Evolutionary conservation across 768 basidiomycete species (phyloP).

Genomic region (Calocybe indica): DNA sequence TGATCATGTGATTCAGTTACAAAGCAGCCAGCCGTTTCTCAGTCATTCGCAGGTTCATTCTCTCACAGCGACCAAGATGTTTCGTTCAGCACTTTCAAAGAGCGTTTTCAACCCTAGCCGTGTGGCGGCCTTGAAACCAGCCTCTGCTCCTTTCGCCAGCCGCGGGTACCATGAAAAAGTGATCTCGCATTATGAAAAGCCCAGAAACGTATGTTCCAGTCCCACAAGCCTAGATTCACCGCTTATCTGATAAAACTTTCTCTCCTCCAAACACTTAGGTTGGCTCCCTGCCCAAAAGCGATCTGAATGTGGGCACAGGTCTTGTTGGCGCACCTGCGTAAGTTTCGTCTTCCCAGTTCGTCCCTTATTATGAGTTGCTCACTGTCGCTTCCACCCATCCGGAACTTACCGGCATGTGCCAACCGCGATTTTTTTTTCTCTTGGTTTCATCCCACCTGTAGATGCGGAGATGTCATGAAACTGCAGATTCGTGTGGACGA

Average conservation of each 20-base stretch:
- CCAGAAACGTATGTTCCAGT: constrained; percentile 77
- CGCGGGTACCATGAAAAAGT: constrained; percentile 95
- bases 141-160: constrained; percentile 44
- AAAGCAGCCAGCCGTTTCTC: constrained; percentile 9
- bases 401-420: constrained; percentile 5
- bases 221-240: constrained; percentile 2
- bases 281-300: constrained; percentile 90
- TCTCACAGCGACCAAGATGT: constrained; percentile 50
- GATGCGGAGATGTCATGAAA: constrained; percentile 99
- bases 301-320: constrained; percentile 91
- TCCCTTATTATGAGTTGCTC: constrained; percentile 23
- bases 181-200: constrained; percentile 95
- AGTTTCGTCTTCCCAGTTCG: constrained; percentile 25
- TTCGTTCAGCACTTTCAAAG: constrained; percentile 55
- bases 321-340: constrained; percentile 97
- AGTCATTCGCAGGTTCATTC: background rate
- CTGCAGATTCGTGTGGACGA: constrained; percentile 97
- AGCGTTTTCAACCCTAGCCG: constrained; percentile 43
- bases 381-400: constrained; percentile 1
- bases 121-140: constrained; percentile 30
- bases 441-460: constrained; percentile 17
- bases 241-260: constrained; percentile 56
- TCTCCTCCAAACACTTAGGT: constrained; percentile 50
- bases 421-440: too few species aligned
- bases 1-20: constrained; percentile 4